Conservation (phyloP, 192 early-diverging fungal genomes). For the Coemansia sp. region DNA sequence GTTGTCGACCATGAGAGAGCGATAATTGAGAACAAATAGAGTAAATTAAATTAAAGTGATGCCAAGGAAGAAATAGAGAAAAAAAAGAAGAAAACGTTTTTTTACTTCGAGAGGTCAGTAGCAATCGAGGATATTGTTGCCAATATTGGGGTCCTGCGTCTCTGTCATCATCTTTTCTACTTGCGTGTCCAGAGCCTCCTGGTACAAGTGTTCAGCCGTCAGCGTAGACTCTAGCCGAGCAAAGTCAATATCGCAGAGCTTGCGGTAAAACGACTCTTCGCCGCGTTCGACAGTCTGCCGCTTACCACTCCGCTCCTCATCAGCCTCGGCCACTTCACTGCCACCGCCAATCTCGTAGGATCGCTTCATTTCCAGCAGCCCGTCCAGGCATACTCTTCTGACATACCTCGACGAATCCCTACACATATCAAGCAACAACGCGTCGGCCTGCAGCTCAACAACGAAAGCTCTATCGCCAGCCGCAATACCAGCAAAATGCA, state of each 20-base stretch:
- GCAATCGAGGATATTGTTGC: slow-evolving; percentile 57
- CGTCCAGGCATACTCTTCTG: slow-evolving; percentile 32
- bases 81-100: not conserved
- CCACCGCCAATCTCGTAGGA: not conserved
- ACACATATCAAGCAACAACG: slow-evolving; percentile 47
- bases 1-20: not conserved
- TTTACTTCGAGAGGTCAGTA: slow-evolving; percentile 14
- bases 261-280: slow-evolving; percentile 10
- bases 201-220: slow-evolving; percentile 46
- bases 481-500: not conserved
- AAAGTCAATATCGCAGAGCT: slow-evolving; percentile 35
- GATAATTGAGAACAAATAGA: not conserved
- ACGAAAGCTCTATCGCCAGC: not conserved
- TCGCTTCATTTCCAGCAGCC: slow-evolving; percentile 19
- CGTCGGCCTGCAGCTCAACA: slow-evolving; percentile 15
- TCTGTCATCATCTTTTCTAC: slow-evolving; percentile 51
- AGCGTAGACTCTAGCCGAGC: slow-evolving; percentile 31
- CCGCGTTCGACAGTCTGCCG: not conserved
- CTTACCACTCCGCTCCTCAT: not conserved
- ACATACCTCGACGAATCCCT: slow-evolving; percentile 55
- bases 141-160: slow-evolving; percentile 33
- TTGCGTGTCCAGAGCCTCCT: slow-evolving; percentile 52
- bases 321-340: not conserved
- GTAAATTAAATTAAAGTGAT: not conserved
- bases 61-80: not conserved